A percentile compares a stretch with the other conserved stretches of the same genome.
phyloP scores from a whole-genome alignment of 441 rosid genomes.

The Omphalea diandra region DNA sequence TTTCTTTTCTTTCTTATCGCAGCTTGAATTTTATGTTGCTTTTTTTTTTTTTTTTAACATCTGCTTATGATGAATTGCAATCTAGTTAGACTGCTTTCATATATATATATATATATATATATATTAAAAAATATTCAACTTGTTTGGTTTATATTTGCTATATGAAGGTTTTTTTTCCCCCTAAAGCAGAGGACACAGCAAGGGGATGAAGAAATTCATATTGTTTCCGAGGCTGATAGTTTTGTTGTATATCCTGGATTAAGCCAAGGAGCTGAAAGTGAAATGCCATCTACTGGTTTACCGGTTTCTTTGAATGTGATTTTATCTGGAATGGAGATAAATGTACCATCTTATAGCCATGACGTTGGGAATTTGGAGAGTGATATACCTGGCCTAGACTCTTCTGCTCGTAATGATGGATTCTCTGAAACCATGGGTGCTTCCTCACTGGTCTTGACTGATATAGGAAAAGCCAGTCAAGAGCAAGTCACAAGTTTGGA shows the following conservation, averaged over 20 bases:
- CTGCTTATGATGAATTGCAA: not conserved
- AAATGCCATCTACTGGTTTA: constrained; percentile 38
- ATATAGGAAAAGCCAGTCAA: constrained; percentile 63
- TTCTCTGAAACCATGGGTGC: constrained; percentile 57
- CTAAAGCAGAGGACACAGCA: constrained; percentile 39
- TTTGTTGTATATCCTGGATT: constrained; percentile 33
- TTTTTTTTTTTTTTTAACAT: not conserved
- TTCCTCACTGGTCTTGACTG: constrained; percentile 59
- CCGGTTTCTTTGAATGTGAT: constrained; percentile 46
- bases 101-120: not conserved
- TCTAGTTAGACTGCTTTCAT: constrained; percentile 3
- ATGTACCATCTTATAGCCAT: constrained; percentile 43
- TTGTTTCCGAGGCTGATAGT: constrained; percentile 25
- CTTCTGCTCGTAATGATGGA: constrained; percentile 56
- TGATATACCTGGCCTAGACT: constrained; percentile 87
- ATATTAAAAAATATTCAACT: constrained; percentile 3
- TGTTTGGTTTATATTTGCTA: constrained; percentile 17
- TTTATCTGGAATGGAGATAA: constrained; percentile 44
- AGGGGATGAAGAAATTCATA: constrained; percentile 49
- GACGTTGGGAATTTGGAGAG: constrained; percentile 51
- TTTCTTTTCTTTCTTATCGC: constrained; percentile 17
- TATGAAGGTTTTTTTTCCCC: constrained; percentile 23
- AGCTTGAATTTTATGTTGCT: too few species aligned
- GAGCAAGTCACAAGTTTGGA: constrained; percentile 57
- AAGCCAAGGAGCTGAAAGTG: constrained; percentile 50